These are phyloP conservation scores for Phytopythium montanum DNA, from an alignment of 352 stramenopile species.

Conservation along the genomic window DNA sequence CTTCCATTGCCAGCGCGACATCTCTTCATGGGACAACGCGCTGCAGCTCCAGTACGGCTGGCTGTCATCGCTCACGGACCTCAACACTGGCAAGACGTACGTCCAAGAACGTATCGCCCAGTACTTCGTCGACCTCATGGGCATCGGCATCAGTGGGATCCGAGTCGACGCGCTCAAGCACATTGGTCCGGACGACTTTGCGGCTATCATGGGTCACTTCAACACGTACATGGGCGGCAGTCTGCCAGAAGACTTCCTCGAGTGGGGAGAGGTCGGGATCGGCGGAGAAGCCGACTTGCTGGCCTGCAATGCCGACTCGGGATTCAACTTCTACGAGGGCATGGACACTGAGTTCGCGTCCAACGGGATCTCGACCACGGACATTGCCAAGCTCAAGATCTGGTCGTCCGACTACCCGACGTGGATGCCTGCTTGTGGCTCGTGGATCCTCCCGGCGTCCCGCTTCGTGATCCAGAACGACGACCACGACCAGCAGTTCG, in stretches of 20 bases:
- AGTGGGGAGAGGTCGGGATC: constrained; percentile 51
- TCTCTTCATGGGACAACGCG: constrained; percentile 35
- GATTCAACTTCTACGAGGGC: constrained; percentile 63
- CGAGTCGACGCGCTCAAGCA: constrained; percentile 67
- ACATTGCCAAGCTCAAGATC: constrained; percentile 75
- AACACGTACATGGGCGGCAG: constrained; percentile 57
- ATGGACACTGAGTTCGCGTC: constrained; percentile 41
- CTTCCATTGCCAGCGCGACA: constrained; percentile 55
- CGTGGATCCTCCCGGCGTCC: constrained; percentile 55
- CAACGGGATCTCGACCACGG: constrained; percentile 38
- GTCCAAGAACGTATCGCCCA: constrained; percentile 64
- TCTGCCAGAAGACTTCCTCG: constrained; percentile 54
- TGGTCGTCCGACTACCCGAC: constrained; percentile 74
- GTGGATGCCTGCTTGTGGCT: constrained; percentile 45
- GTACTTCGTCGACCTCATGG: constrained; percentile 68
- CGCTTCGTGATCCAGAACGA: constrained; percentile 78
- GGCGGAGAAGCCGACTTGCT: constrained; percentile 35
- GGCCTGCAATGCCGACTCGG: constrained; percentile 45
- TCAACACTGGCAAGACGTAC: constrained; percentile 57
- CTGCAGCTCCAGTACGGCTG: constrained; percentile 39
- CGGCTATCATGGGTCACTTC: constrained; percentile 45
- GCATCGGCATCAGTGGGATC: constrained; percentile 65
- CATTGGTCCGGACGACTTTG: constrained; percentile 45
- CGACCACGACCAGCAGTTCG: constrained; percentile 68
- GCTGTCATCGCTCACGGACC: constrained; percentile 37